These are phyloP conservation scores for Mucor plumbeus DNA, from an alignment of 371 early-diverging fungal genomes.

Conservation along the genomic window DNA sequence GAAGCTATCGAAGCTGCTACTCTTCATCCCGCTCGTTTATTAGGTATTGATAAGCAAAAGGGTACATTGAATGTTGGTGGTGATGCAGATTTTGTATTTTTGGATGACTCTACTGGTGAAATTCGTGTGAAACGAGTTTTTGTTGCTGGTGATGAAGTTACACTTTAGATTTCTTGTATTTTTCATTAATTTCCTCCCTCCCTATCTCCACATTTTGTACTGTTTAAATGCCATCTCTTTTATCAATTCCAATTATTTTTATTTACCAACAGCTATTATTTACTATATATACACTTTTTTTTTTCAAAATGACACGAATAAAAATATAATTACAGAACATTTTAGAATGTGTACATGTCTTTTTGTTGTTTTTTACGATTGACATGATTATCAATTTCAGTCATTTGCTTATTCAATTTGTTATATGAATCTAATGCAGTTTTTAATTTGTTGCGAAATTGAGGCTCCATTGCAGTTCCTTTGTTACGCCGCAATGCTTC, in stretches of 20 bases:
- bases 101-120: constrained; percentile 63
- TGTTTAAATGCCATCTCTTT: background rate
- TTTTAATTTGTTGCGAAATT: constrained; percentile 30
- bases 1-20: constrained; percentile 90
- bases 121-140: constrained; percentile 71
- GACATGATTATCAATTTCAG: constrained; percentile 14
- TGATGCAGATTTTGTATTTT: constrained; percentile 83
- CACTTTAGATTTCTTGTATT: constrained; percentile 14
- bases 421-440: constrained; percentile 10
- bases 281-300: background rate
- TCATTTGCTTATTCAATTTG: constrained; percentile 17
- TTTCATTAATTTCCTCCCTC: background rate
- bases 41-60: constrained; percentile 76
- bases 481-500: constrained; percentile 32
- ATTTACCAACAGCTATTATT: constrained; percentile 3
- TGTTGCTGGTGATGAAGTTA: constrained; percentile 76
- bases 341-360: constrained; percentile 35
- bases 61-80: constrained; percentile 78
- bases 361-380: constrained; percentile 29
- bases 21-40: constrained; percentile 77
- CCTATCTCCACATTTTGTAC: background rate
- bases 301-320: background rate
- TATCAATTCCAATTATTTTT: background rate
- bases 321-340: background rate
- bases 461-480: constrained; percentile 26